These are phyloP conservation scores for Chernovozyma sophiae-reginae DNA, from an alignment of 1,139 yeast genomes.

Conservation along the genomic window DNA sequence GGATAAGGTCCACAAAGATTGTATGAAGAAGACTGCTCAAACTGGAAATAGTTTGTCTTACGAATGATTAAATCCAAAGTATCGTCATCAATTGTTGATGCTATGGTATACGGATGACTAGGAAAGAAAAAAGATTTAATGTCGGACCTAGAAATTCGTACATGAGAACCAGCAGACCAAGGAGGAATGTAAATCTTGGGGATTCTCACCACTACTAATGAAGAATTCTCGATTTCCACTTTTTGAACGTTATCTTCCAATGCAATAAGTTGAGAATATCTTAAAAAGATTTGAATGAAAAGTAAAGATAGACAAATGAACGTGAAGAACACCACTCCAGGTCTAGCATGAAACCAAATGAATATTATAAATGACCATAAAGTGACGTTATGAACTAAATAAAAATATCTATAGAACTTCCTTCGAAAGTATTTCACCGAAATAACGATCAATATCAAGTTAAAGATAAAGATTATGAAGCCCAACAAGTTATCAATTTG, in stretches of 20 bases:
- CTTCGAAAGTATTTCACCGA: slow-evolving; percentile 42
- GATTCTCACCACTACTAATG: slow-evolving; percentile 23
- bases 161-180: slow-evolving; percentile 34
- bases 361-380: slow-evolving; percentile 25
- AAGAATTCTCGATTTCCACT: slow-evolving; percentile 12
- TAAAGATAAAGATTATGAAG: slow-evolving; percentile 42
- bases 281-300: slow-evolving; percentile 20
- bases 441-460: slow-evolving; percentile 43
- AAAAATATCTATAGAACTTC: slow-evolving; percentile 28
- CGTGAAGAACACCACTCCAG: slow-evolving; percentile 29
- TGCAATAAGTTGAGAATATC: slow-evolving; percentile 11
- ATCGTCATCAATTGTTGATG: slow-evolving; percentile 13
- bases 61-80: slow-evolving; percentile 25
- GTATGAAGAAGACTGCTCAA: slow-evolving; percentile 13
- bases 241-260: neutral
- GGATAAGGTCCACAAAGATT: slow-evolving; percentile 27
- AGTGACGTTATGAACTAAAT: slow-evolving; percentile 31
- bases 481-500: slow-evolving; percentile 58
- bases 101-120: slow-evolving; percentile 39
- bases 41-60: slow-evolving; percentile 15
- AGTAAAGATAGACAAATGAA: slow-evolving; percentile 18
- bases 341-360: slow-evolving; percentile 41
- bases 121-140: slow-evolving; percentile 23
- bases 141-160: slow-evolving; percentile 21
- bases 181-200: slow-evolving; percentile 20